Conservation (phyloP, 1,284 basidiomycete species). For the Rhodotorula glutinis region DNA sequence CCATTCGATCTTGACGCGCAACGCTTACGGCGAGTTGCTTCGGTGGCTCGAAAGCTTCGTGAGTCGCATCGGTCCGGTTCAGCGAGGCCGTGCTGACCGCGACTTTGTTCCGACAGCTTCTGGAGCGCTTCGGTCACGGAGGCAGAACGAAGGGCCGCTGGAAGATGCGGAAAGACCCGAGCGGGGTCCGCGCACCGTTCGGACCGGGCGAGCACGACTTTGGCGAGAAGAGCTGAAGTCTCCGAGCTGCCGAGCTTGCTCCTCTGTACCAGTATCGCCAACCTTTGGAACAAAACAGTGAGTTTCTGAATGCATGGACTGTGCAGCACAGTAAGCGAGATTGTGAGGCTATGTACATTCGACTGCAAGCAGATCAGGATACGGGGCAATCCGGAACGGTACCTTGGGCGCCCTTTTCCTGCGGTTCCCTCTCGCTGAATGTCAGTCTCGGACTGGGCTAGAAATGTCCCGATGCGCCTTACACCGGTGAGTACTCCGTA, state of each 20-base stretch:
- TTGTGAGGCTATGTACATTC: not conserved
- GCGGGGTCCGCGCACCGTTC: not conserved
- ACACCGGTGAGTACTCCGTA: not conserved
- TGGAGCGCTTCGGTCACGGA: slow-evolving; percentile 88
- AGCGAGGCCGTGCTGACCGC: not conserved
- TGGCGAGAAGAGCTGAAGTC: not conserved
- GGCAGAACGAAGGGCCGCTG: slow-evolving; percentile 53
- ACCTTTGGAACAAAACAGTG: no score
- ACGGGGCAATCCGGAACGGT: not conserved
- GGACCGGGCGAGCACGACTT: slow-evolving; percentile 1
- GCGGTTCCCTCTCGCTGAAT: no score
- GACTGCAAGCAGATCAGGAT: not conserved
- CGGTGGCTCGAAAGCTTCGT: slow-evolving; percentile 52
- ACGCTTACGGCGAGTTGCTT: slow-evolving; percentile 63
- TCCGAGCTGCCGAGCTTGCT: not conserved
- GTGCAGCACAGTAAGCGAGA: no score
- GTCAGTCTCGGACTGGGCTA: no score
- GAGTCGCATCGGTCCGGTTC: not conserved
- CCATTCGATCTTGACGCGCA: slow-evolving; percentile 33
- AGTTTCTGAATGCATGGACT: no score
- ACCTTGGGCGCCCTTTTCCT: no score
- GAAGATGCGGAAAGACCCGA: slow-evolving; percentile 23
- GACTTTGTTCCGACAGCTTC: slow-evolving; percentile 49
- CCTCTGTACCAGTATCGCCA: not conserved
- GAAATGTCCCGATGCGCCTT: not conserved